phyloP scores from a whole-genome alignment of 768 basidiomycete genomes.

The Suillus hirtellus region DNA sequence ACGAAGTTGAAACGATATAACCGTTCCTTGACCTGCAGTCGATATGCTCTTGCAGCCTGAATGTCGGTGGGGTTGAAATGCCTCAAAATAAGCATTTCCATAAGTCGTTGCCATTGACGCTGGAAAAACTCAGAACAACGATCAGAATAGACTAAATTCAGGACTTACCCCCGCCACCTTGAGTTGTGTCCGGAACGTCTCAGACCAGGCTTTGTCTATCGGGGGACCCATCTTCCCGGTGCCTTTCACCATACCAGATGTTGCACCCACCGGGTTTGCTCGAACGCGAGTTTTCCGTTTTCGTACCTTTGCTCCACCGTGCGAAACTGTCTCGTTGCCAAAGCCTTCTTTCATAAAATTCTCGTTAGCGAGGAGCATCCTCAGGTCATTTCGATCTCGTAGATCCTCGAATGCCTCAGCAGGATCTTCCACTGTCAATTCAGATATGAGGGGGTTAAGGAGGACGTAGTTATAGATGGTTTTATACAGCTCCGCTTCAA shows the following conservation, averaged over 20 bases:
- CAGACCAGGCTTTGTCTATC: constrained; percentile 71
- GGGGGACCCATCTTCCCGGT: constrained; percentile 78
- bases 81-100: constrained; percentile 87
- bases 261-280: constrained; percentile 21
- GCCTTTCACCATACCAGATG: constrained; percentile 21
- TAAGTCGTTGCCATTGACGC: constrained; percentile 91
- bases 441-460: constrained; percentile 68
- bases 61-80: constrained; percentile 65
- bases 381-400: constrained; percentile 87
- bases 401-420: constrained; percentile 98
- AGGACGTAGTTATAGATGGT: constrained; percentile 81
- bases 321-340: constrained; percentile 40
- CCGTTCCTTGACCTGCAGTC: constrained; percentile 93
- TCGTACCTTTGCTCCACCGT: constrained; percentile 47
- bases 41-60: constrained; percentile 60
- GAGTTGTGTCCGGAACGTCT: constrained; percentile 76
- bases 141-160: constrained; percentile 5
- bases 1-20: constrained; percentile 95
- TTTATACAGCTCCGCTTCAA: constrained; percentile 79
- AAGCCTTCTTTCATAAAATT: constrained; percentile 75
- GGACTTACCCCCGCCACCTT: constrained; percentile 84
- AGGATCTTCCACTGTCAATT: constrained; percentile 96
- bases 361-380: constrained; percentile 65
- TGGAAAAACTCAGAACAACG: constrained; percentile 30
- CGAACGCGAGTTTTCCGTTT: constrained; percentile 43